phyloP scores from a whole-genome alignment of 169 alveolate species.

The Plasmodium gallinaceum region DNA sequence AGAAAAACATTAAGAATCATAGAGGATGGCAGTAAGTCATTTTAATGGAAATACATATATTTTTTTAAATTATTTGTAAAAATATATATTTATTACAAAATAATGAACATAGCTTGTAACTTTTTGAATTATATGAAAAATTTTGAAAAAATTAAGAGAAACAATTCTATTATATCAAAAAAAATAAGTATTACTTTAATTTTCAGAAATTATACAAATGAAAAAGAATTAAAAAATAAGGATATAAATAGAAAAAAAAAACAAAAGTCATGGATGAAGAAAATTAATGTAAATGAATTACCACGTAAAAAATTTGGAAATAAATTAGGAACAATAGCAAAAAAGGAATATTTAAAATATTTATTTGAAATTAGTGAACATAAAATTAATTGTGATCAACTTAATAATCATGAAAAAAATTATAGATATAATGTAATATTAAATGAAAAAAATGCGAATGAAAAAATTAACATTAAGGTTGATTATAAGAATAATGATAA shows the following conservation, averaged over 20 bases:
- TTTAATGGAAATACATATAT: no score
- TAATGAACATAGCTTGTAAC: not conserved
- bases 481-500: not conserved
- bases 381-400: not conserved
- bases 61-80: no score
- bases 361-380: not conserved
- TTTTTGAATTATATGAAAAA: not conserved
- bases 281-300: constrained; percentile 42
- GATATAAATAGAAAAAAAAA: constrained; percentile 67
- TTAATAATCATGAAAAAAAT: not conserved
- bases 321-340: constrained; percentile 74
- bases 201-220: not conserved
- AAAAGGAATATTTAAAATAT: constrained; percentile 26
- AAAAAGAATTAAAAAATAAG: constrained; percentile 61
- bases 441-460: not conserved
- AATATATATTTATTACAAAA: no score
- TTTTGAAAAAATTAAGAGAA: not conserved
- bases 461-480: not conserved
- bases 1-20: no score
- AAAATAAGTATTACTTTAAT: not conserved
- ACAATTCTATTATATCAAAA: not conserved
- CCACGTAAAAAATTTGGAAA: constrained; percentile 76
- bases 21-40: no score
- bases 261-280: constrained; percentile 60
- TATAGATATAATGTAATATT: not conserved